phyloP scores from a whole-genome alignment of 805 yeast genomes.

The Lachancea sp. region DNA sequence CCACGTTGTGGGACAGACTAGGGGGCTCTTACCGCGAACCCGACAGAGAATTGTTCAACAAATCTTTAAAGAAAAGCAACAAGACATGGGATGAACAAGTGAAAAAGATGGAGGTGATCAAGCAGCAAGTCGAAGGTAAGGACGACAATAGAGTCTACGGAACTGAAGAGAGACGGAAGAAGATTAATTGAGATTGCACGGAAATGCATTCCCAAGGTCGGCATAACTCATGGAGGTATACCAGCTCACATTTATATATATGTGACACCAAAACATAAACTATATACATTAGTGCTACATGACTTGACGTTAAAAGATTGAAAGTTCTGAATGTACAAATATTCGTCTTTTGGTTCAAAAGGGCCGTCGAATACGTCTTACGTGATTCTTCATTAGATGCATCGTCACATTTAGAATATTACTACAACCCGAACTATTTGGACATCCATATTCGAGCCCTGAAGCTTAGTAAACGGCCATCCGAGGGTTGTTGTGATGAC shows the following conservation, averaged over 20 bases:
- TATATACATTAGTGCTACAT: background rate
- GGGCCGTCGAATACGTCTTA: constrained; percentile 4
- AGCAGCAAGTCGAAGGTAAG: constrained; percentile 73
- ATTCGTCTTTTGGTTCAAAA: too few species aligned
- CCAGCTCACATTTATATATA: background rate
- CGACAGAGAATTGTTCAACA: constrained; percentile 76
- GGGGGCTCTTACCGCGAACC: constrained; percentile 93
- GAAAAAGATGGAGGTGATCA: constrained; percentile 68
- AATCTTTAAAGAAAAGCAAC: constrained; percentile 47
- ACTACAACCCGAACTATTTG: too few species aligned
- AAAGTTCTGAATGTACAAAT: background rate
- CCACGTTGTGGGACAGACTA: constrained; percentile 95
- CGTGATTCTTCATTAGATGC: background rate
- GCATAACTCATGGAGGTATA: too few species aligned
- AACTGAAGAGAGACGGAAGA: constrained; percentile 37
- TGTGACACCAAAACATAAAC: too few species aligned
- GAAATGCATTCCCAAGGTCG: too few species aligned
- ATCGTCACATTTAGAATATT: too few species aligned
- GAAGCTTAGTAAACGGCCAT: background rate
- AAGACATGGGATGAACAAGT: constrained; percentile 67
- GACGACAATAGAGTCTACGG: constrained; percentile 69
- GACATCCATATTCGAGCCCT: background rate
- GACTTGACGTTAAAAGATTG: constrained; percentile 1
- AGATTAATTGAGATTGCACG: constrained; percentile 13
- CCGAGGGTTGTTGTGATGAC: background rate